A percentile compares a stretch with the other conserved stretches of the same genome.
Conservation (phyloP, 106 monocot genomes). For the Allium cepa region DNA sequence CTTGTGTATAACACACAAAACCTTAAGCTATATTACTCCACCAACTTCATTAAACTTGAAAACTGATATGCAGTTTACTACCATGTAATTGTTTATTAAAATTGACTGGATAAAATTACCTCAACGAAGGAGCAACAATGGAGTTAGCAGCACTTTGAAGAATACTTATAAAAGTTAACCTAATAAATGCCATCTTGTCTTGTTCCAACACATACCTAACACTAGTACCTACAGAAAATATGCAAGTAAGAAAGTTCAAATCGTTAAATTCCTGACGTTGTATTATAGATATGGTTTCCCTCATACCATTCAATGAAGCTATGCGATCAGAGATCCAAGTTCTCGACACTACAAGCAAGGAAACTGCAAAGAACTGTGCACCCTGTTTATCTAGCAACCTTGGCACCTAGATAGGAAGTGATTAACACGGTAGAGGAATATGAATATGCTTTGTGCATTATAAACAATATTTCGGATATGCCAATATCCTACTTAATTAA, state of each 20-base stretch:
- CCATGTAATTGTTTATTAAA: not conserved
- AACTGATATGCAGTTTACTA: not conserved
- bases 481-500: too few species aligned
- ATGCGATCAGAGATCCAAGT: slow-evolving; percentile 99
- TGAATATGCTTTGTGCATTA: too few species aligned
- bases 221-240: slow-evolving; percentile 63
- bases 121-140: slow-evolving; percentile 87
- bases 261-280: too few species aligned
- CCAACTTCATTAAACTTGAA: not conserved
- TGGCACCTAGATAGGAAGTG: slow-evolving; percentile 57
- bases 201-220: slow-evolving; percentile 98
- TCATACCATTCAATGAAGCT: slow-evolving; percentile 91
- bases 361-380: slow-evolving; percentile 80
- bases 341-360: slow-evolving; percentile 86
- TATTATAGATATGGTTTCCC: too few species aligned
- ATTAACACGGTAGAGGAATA: not conserved
- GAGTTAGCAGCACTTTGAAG: slow-evolving; percentile 98
- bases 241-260: slow-evolving; percentile 1
- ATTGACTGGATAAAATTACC: slow-evolving; percentile 22
- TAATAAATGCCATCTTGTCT: slow-evolving; percentile 83
- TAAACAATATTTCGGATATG: too few species aligned
- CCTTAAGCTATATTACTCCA: not conserved
- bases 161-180: slow-evolving; percentile 74
- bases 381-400: slow-evolving; percentile 85
- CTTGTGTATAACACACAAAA: not conserved